Conservation (phyloP, 2,329 filamentous ascomycete genomes). For the Sporothrix humicola region DNA sequence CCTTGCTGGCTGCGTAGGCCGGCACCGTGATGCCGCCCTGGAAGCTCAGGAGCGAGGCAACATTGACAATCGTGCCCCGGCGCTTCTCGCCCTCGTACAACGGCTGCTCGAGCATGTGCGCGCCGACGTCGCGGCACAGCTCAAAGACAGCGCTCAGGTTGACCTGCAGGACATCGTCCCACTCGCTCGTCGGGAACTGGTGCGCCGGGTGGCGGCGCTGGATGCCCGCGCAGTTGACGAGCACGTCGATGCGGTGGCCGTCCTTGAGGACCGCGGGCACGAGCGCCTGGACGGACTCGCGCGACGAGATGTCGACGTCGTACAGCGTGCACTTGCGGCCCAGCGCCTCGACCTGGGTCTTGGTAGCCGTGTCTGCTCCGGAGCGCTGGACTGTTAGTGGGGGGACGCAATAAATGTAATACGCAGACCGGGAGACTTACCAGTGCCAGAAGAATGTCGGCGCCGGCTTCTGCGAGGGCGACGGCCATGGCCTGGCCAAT, state of each 20-base stretch:
- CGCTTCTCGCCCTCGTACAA: constrained; percentile 51
- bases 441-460: constrained; percentile 58
- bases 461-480: constrained; percentile 63
- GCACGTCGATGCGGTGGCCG: constrained; percentile 64
- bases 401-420: too few relatives aligned
- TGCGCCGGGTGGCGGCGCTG: constrained; percentile 78
- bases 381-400: constrained; percentile 42
- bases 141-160: constrained; percentile 85
- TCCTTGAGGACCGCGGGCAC: constrained; percentile 61
- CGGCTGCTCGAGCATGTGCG: constrained; percentile 72
- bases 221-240: constrained; percentile 87
- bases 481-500: constrained; percentile 64
- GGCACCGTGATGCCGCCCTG: constrained; percentile 88
- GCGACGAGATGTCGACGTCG: constrained; percentile 69
- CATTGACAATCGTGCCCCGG: constrained; percentile 79
- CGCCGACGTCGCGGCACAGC: constrained; percentile 76
- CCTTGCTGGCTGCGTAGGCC: constrained; percentile 85
- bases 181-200: constrained; percentile 76
- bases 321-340: constrained; percentile 72
- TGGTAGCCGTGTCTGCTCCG: constrained; percentile 56
- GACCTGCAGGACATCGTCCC: constrained; percentile 80
- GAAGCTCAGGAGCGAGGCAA: constrained; percentile 80
- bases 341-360: constrained; percentile 65
- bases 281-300: constrained; percentile 64
- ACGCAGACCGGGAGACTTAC: not conserved